Evolutionary conservation across 805 yeast genomes (phyloP), one percentile per base, ranked within the genome.

Genomic region (Cyberlindnera xishuangbannaensis): DNA sequence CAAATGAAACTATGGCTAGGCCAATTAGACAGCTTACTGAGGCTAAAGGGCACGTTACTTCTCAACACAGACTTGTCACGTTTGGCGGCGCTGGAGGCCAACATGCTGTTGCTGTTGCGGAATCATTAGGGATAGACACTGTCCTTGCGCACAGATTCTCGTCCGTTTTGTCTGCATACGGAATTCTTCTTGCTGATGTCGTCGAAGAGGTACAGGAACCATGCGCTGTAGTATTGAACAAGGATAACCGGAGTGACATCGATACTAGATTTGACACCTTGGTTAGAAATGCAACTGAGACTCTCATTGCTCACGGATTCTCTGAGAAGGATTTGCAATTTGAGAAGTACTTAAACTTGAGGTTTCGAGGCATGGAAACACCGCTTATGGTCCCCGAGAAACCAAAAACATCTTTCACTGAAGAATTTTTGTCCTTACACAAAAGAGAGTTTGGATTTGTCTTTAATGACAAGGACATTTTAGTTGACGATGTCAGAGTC

Each of bases 1-100:
- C 95, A 2, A 80, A 83, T 48, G 94, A 83, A 48, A 65, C 87
- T 2, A 86, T 86, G 95, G 83, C 92, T n/a, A 70, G 94, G 41
- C 95, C 95, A 2, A 83, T 86, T 34, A 68, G 95, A 38, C 78
- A 82, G 26, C 61, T 86, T 33, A 85, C 95, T 0, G 95, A 85
- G 53, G 84, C 90, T 2, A 83, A 78, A 50, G 95, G 95, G 5
- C 76, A 77, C 50, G 67, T 73, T 26, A 68, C 77, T 1, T 54
- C 81, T 8, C 62, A 70, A 9, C 95, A 86, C 54, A 62, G 80
- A 37, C 59, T 86, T 39, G 94, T 87, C 2, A 71, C 90, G 3
- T 86, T 86, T 59, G 95, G 95, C 29, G 95, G 95, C 30, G 95
- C 95, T 17, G 95, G 95, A 34, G 95, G 95, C 7, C 95, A 86